Evolutionary conservation across 768 basidiomycete genomes (phyloP).

Genomic region (Coprinellus micaceus): DNA sequence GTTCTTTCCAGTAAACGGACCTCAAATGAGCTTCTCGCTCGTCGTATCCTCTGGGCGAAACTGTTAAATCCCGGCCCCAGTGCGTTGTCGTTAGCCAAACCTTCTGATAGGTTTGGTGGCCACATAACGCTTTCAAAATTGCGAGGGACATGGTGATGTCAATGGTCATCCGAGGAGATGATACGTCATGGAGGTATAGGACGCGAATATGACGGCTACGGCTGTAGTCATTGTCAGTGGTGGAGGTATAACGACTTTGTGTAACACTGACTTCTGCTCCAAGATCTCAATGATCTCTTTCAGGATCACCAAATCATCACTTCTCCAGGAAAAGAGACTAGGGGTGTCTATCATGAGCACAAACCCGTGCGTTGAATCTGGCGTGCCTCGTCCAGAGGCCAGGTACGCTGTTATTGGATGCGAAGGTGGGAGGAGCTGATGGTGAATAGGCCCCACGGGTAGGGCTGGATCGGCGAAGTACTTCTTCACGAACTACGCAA

Average conservation of each 20-base stretch:
- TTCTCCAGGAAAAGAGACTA: constrained; percentile 3
- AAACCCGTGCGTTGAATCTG: background rate
- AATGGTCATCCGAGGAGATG: background rate
- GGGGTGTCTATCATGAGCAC: constrained; percentile 9
- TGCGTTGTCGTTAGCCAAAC: constrained; percentile 6
- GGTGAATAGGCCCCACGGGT: background rate
- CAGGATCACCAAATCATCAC: background rate
- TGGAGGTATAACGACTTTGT: background rate
- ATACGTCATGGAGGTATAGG: constrained; percentile 9
- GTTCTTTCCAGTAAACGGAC: constrained; percentile 1
- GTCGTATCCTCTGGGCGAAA: background rate
- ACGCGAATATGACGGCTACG: background rate
- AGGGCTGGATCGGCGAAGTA: background rate
- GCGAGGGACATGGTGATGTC: constrained; percentile 5
- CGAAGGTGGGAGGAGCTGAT: background rate
- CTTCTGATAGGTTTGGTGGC: background rate
- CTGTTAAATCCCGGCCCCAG: background rate
- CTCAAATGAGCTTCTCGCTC: background rate
- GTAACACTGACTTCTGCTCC: background rate
- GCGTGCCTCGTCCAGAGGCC: background rate
- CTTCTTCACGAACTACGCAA: constrained; percentile 9
- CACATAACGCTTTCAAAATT: constrained; percentile 4
- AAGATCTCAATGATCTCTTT: background rate
- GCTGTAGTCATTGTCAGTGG: background rate
- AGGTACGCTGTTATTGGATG: background rate